Evolutionary conservation across 2,329 filamentous ascomycete species (phyloP), one percentile per base, ranked within the genome.

Genomic region (Pseudogymnoascus pannorum): DNA sequence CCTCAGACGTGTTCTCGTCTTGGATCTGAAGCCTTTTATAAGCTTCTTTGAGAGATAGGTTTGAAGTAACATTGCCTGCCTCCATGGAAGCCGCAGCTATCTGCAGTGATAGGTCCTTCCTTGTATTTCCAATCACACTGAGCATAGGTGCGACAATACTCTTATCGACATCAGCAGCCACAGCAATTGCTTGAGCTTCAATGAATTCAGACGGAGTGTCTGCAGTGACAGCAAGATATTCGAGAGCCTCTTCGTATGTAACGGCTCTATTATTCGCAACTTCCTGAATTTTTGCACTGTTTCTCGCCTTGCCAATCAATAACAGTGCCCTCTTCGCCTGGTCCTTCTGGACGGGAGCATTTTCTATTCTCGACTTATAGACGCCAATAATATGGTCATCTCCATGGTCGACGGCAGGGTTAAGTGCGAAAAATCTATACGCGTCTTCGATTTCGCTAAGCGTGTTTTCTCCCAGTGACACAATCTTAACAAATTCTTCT

Each of bases 371-470:
- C 2, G 84, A 79, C 64, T 80, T 81, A 68, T 86, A 89, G 14
- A 78, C 75, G 12, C 82, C 82, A 63, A 87, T 81, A 35, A 90
- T 84, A 61, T 79, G 77, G 31, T 86, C 81, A 63, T 88, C 86
- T 4, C 77, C 78, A 31, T 72, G 71, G 16, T 70, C 72, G 26
- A 76, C 75, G 35, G 79, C 71, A 11, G 74, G 71, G 29, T 77
- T 72, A 7, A 89, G 73, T n/a, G 77, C 78, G 61, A 90, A 82
- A 64, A 79, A 82, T 48, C 74, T 75, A 69, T 86, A 88, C 3
- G 87, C 85, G 18, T 78, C 74, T 6, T 73, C 69, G 5, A 89
- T 72, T 59, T 87, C 84, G 59, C 80, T 76, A 40, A 80, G 74
- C 31, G 80, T 83, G 67, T 82, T 79, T 62, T 81, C 76, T 26